Evolutionary conservation across 306 rosid genomes (phyloP).

Genomic region (Purshia tridentata): DNA sequence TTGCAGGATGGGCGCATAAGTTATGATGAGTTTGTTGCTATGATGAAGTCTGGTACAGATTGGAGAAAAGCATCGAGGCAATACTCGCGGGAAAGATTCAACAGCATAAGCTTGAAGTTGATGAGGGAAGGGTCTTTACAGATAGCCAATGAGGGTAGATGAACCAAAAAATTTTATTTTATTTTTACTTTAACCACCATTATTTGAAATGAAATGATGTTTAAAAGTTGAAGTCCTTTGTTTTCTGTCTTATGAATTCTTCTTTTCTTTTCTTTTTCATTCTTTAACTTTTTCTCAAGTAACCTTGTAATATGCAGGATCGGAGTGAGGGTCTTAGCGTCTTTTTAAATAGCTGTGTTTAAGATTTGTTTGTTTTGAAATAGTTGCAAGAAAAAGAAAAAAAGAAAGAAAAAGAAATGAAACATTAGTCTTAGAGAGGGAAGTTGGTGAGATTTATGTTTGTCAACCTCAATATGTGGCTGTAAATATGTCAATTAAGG

Average conservation of each 20-base stretch:
- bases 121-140: constrained; percentile 56
- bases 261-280: neutral
- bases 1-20: constrained; percentile 87
- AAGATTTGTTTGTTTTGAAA: constrained; percentile 16
- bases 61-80: constrained; percentile 88
- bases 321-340: neutral
- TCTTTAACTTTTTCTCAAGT: neutral
- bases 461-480: constrained; percentile 26
- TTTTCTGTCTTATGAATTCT: constrained; percentile 14
- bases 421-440: neutral
- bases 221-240: constrained; percentile 1
- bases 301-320: constrained; percentile 24
- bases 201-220: constrained; percentile 7
- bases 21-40: constrained; percentile 75
- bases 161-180: constrained; percentile 18
- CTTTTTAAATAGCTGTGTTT: constrained; percentile 3
- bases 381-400: constrained; percentile 10
- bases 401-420: too few relatives aligned
- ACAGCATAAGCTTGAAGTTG: constrained; percentile 58
- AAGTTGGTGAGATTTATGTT: constrained; percentile 4
- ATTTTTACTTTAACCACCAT: neutral
- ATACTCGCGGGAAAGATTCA: constrained; percentile 61
- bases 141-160: constrained; percentile 44
- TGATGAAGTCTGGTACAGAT: constrained; percentile 96
- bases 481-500: constrained; percentile 38